Percentiles rank a stretch among this genome's conserved stretches.
phyloP scores from a whole-genome alignment of 2,329 filamentous ascomycete genomes.

The Ploettnerulaceae sp. region DNA sequence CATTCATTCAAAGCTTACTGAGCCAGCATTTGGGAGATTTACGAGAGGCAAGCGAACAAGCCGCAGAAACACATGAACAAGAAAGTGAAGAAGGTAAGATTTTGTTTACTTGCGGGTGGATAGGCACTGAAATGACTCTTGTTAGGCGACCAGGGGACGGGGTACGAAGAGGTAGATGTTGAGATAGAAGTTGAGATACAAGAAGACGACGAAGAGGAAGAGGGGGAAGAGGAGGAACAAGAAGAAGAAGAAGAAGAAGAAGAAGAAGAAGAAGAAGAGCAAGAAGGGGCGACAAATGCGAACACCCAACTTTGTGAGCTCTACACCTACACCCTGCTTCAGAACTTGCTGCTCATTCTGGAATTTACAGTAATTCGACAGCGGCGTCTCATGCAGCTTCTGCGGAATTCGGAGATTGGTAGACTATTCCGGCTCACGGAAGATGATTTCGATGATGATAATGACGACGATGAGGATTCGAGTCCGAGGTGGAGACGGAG shows the following conservation, averaged over 20 bases:
- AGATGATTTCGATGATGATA: constrained; percentile 16
- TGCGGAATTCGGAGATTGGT: constrained; percentile 23
- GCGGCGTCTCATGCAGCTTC: constrained; percentile 23
- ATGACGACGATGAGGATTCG: constrained; percentile 20
- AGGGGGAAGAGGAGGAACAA: constrained; percentile 11
- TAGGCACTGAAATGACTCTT: not conserved
- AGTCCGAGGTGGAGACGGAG: constrained; percentile 42
- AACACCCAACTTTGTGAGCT: constrained; percentile 33
- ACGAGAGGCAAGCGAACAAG: not conserved
- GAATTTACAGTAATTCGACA: constrained; percentile 24
- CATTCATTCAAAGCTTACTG: constrained; percentile 7
- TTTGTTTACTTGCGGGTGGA: no score
- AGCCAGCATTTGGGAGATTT: not conserved
- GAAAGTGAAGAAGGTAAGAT: constrained; percentile 3
- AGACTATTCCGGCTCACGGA: constrained; percentile 21
- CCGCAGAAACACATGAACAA: not conserved
- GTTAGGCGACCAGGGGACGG: constrained; percentile 16
- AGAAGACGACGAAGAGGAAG: constrained; percentile 11
- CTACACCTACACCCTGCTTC: constrained; percentile 27
- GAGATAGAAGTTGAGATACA: constrained; percentile 15
- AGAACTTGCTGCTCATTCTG: constrained; percentile 28
- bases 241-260: constrained; percentile 15
- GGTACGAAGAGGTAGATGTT: constrained; percentile 14
- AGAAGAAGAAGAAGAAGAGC: constrained; percentile 12
- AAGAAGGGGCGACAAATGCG: no score